Evolutionary conservation across 306 rosid genomes (phyloP), one percentile per base, ranked within the genome.

Genomic region (Luffa aegyptiaca): DNA sequence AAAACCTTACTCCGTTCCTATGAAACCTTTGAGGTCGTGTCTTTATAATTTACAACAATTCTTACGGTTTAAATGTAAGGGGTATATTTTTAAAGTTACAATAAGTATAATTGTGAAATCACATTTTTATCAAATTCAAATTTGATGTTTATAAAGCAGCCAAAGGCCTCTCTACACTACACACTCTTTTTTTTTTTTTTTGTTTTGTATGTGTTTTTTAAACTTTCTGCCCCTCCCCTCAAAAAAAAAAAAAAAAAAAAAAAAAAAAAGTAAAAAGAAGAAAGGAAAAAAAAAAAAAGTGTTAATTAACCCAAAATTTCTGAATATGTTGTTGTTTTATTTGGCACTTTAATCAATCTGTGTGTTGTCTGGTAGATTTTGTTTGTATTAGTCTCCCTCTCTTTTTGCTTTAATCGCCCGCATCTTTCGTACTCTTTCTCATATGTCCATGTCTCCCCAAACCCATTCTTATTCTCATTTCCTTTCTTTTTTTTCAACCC

Each of bases 371-470:
- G 85, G 57, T 78, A 80, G 63, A 53, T 83, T 86, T 88, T 86
- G 88, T 84, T 81, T 84, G 80, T 62, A 75, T 69, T 77, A 84
- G 45, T 69, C 76, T 48, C 41, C 71, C 18, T 65, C 81, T 26
- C 31, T 61, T 80, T 79, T 59, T 46, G 39, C 58, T 61, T 42
- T 88, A 58, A 84, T 87, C 88, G 88, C 97, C 96, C 96, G 91
- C 93, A 87, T 91, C 88, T 88, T 78, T 85, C 88, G 93, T 91
- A 87, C 94, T 78, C 81, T 86, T 82, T 79, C 49, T 90, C 86
- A 87, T 86, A 84, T 79, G 92, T 88, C 91, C 37, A 33, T 87
- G 86, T 90, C 90, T 53, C 75, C 75, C 71, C 71, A 35, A 64
- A 49, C 78, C 78, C 86, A 80, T 74, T 89, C 85, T 87, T 36